These are phyloP conservation scores for Fusarium sp. DNA, from an alignment of 2,329 filamentous ascomycete species.

Conservation along the genomic window DNA sequence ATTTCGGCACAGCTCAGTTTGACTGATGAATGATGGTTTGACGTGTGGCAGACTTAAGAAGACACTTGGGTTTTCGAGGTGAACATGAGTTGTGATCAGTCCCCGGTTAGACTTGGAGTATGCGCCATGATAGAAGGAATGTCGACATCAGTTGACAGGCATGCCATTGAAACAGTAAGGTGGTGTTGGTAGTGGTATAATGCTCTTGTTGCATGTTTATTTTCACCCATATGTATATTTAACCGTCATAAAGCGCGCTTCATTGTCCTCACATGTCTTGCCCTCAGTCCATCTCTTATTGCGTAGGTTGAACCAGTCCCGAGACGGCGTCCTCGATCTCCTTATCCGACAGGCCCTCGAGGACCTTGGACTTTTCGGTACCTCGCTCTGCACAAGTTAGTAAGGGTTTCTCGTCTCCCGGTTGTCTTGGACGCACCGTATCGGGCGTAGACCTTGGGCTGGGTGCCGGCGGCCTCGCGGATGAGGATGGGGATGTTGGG, in stretches of 20 bases:
- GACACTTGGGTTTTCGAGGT: background rate
- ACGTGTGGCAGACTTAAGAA: background rate
- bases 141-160: background rate
- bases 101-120: background rate
- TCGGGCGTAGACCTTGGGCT: conserved; percentile 88
- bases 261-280: background rate
- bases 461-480: conserved; percentile 84
- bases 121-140: background rate
- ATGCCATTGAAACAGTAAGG: background rate
- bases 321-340: conserved; percentile 67
- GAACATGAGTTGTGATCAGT: background rate
- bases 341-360: conserved; percentile 67
- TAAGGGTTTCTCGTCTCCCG: background rate
- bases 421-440: conserved; percentile 68
- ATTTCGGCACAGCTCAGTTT: background rate
- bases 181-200: conserved; percentile 33
- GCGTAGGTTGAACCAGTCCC: conserved; percentile 57
- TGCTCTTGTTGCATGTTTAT: conserved; percentile 34
- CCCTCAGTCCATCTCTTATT: conserved; percentile 21
- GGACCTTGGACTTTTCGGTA: conserved; percentile 63
- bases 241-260: conserved; percentile 19
- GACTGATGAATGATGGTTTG: background rate
- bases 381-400: conserved; percentile 57
- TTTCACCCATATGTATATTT: conserved; percentile 42
- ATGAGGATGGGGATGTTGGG: conserved; percentile 92